These are phyloP conservation scores for Boletus hoseneyae DNA, from an alignment of 1,284 basidiomycete species.

Conservation along the genomic window DNA sequence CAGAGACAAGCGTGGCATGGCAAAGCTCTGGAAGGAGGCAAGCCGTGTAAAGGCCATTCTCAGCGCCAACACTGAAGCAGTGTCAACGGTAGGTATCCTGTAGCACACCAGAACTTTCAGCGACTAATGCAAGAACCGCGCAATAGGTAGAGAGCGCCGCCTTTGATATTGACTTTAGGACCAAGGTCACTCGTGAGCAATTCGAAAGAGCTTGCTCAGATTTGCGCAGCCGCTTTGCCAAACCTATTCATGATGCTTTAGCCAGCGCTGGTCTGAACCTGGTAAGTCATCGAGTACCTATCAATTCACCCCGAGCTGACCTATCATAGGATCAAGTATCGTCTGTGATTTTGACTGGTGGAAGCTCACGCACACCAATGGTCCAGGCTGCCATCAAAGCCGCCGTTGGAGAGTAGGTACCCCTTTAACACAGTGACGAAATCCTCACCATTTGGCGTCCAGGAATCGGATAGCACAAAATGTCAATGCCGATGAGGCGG, in stretches of 20 bases:
- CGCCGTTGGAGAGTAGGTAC: slow-evolving; percentile 69
- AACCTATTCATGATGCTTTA: slow-evolving; percentile 80
- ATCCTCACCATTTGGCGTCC: slow-evolving; percentile 13
- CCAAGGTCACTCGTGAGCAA: slow-evolving; percentile 69
- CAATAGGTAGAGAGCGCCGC: slow-evolving; percentile 80
- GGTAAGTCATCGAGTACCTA: slow-evolving; percentile 32
- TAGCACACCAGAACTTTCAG: neutral
- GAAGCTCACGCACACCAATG: slow-evolving; percentile 88
- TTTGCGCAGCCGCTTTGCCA: slow-evolving; percentile 58
- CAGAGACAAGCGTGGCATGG: slow-evolving; percentile 83
- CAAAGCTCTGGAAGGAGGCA: slow-evolving; percentile 93
- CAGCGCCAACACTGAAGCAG: slow-evolving; percentile 87
- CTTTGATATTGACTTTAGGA: slow-evolving; percentile 88
- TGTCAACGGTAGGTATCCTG: slow-evolving; percentile 54
- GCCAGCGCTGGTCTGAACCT: slow-evolving; percentile 65
- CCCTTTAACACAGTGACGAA: neutral
- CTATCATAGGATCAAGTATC: slow-evolving; percentile 62
- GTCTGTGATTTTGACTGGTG: slow-evolving; percentile 91
- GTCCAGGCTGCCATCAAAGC: slow-evolving; percentile 80
- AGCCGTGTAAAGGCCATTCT: slow-evolving; percentile 89
- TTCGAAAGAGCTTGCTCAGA: slow-evolving; percentile 77
- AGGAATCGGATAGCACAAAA: slow-evolving; percentile 86
- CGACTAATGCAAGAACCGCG: slow-evolving; percentile 5
- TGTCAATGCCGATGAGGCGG: slow-evolving; percentile 97
- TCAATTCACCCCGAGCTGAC: slow-evolving; percentile 2